Conservation (phyloP, 2,329 filamentous ascomycete genomes). For the Graphilbum ipis-grandicollis region DNA sequence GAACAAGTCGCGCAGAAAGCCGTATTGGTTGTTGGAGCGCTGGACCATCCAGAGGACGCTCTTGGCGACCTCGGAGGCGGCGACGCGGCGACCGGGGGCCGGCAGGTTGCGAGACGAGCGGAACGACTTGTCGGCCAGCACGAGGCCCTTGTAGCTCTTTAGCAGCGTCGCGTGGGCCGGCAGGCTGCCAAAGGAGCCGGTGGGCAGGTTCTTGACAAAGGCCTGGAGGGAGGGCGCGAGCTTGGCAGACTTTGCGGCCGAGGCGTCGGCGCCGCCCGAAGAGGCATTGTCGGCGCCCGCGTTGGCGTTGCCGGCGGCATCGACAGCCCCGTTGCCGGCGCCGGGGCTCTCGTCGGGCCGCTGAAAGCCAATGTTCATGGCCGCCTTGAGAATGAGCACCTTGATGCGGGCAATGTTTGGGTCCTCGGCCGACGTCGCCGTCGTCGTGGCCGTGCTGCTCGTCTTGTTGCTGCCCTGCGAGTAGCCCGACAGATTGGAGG, state of each 20-base stretch:
- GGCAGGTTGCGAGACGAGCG: slow-evolving; percentile 36
- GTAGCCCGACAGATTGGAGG: slow-evolving; percentile 62
- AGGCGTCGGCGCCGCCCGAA: slow-evolving; percentile 24
- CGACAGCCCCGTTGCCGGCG: not conserved
- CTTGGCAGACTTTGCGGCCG: slow-evolving; percentile 22
- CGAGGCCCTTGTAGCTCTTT: slow-evolving; percentile 63
- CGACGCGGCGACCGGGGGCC: slow-evolving; percentile 37
- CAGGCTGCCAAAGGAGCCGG: slow-evolving; percentile 60
- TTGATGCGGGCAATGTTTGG: slow-evolving; percentile 63
- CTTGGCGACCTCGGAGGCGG: slow-evolving; percentile 60
- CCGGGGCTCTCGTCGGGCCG: slow-evolving; percentile 18
- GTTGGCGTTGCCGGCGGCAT: not conserved
- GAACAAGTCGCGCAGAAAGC: slow-evolving; percentile 69
- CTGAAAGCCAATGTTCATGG: slow-evolving; percentile 67
- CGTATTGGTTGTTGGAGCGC: slow-evolving; percentile 52
- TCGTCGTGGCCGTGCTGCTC: slow-evolving; percentile 59
- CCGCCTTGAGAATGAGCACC: slow-evolving; percentile 65
- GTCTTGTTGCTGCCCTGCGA: slow-evolving; percentile 52
- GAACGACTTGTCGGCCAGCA: slow-evolving; percentile 56
- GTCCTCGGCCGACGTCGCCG: slow-evolving; percentile 52
- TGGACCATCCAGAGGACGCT: slow-evolving; percentile 62
- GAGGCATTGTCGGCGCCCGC: slow-evolving; percentile 16
- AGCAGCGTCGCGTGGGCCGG: slow-evolving; percentile 56
- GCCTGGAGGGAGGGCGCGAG: slow-evolving; percentile 49
- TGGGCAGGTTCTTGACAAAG: slow-evolving; percentile 60